Conservation (phyloP, 2,329 filamentous ascomycete species). For the Chalaropsis ovoidea region DNA sequence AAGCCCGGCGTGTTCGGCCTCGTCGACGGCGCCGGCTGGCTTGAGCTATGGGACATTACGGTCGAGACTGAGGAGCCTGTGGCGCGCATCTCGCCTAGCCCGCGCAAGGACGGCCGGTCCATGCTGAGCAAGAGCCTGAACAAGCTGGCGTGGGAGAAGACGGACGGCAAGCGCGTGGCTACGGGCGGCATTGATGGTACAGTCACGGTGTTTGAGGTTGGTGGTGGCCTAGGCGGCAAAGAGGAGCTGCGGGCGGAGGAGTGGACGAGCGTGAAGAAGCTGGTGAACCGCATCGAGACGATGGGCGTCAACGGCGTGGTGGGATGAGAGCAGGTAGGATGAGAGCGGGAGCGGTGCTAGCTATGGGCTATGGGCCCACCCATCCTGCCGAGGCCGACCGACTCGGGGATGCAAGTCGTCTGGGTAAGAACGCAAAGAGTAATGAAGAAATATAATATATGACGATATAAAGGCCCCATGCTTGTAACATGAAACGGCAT, state of each 20-base stretch:
- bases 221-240: slow-evolving; percentile 68
- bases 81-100: slow-evolving; percentile 63
- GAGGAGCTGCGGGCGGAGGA: slow-evolving; percentile 78
- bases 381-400: not conserved
- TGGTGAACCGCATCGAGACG: slow-evolving; percentile 65
- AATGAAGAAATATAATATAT: slow-evolving; percentile 19
- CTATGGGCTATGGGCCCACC: no score
- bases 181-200: slow-evolving; percentile 87
- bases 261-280: slow-evolving; percentile 85
- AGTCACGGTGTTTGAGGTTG: slow-evolving; percentile 87
- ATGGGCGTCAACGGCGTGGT: slow-evolving; percentile 43
- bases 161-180: slow-evolving; percentile 75
- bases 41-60: slow-evolving; percentile 93
- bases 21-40: slow-evolving; percentile 81
- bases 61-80: slow-evolving; percentile 87
- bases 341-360: not conserved
- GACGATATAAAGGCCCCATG: slow-evolving; percentile 11
- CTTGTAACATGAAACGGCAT: not conserved
- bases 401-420: no score
- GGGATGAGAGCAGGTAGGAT: slow-evolving; percentile 10
- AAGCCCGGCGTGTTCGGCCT: slow-evolving; percentile 91
- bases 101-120: slow-evolving; percentile 53
- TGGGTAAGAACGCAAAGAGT: not conserved
- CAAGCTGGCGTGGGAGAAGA: slow-evolving; percentile 86
- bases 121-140: slow-evolving; percentile 81